Conservation (phyloP, 331 rosid genomes). For the Rosa hybrid region DNA sequence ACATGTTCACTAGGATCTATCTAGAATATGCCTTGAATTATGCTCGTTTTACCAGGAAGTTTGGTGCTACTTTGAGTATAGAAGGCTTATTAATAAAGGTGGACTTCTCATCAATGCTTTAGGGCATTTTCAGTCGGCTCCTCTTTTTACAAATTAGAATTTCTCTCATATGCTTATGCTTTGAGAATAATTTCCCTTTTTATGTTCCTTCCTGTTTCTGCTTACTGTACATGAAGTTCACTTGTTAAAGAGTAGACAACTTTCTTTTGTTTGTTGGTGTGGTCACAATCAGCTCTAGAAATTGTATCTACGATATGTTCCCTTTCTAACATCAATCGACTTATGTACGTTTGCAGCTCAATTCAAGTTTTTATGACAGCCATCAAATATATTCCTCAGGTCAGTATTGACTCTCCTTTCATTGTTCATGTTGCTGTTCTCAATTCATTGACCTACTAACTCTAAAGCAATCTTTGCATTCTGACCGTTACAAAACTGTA, state of each 20-base stretch:
- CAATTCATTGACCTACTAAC: neutral
- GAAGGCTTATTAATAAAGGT: neutral
- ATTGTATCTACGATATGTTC: conserved; percentile 13
- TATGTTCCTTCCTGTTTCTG: neutral
- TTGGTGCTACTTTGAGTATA: neutral
- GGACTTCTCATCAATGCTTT: neutral
- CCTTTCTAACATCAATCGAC: conserved; percentile 31
- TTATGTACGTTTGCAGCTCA: conserved; percentile 51
- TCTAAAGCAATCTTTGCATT: neutral
- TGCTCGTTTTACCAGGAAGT: neutral
- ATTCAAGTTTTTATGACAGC: conserved; percentile 74
- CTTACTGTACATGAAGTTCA: neutral
- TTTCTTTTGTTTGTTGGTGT: neutral
- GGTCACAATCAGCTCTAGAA: neutral
- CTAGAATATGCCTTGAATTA: neutral
- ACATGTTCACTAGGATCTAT: neutral
- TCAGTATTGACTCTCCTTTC: conserved; percentile 24
- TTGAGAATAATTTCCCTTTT: too few relatives aligned
- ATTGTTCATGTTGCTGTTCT: neutral
- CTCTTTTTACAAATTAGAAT: neutral
- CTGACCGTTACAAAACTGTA: neutral
- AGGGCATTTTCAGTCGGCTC: neutral
- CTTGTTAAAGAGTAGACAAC: neutral
- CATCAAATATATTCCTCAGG: conserved; percentile 87
- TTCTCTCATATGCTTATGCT: neutral